Evolutionary conservation across 148 eudicot genomes (phyloP).

Genomic region (Camellia sinensis): DNA sequence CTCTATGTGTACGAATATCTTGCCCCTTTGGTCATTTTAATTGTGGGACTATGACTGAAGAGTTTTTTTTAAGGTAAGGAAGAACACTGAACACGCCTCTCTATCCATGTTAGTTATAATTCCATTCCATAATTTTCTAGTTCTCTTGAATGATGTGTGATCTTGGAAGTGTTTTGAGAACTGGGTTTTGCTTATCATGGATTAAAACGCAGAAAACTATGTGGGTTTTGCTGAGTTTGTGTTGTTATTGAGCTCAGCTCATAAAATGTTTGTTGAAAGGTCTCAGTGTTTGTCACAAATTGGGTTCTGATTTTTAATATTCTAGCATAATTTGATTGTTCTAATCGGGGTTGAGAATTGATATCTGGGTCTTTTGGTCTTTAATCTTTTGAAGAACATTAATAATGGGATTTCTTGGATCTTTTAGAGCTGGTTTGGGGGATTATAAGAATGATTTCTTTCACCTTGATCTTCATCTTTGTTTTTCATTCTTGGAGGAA

Average conservation of each 20-base stretch:
- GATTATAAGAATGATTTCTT: neutral
- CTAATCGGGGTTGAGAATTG: too few relatives aligned
- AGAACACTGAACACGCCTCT: neutral
- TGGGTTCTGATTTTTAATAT: neutral
- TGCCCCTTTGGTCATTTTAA: neutral
- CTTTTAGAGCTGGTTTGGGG: neutral
- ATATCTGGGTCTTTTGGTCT: neutral
- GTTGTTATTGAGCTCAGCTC: neutral
- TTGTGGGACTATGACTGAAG: neutral
- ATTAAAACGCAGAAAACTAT: neutral
- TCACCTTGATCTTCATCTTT: neutral
- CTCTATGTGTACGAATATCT: neutral
- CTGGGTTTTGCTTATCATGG: neutral
- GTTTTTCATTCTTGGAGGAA: neutral
- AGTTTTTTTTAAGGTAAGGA: neutral
- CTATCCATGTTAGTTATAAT: neutral
- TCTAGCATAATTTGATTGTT: neutral
- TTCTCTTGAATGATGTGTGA: neutral
- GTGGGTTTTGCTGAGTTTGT: neutral
- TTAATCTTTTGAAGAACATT: neutral
- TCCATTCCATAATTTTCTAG: neutral
- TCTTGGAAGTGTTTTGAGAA: neutral
- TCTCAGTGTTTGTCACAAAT: neutral
- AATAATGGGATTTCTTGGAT: neutral
- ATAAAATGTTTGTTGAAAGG: neutral